Conservation (phyloP, 768 basidiomycete genomes). For the Boletus barrowsii region DNA sequence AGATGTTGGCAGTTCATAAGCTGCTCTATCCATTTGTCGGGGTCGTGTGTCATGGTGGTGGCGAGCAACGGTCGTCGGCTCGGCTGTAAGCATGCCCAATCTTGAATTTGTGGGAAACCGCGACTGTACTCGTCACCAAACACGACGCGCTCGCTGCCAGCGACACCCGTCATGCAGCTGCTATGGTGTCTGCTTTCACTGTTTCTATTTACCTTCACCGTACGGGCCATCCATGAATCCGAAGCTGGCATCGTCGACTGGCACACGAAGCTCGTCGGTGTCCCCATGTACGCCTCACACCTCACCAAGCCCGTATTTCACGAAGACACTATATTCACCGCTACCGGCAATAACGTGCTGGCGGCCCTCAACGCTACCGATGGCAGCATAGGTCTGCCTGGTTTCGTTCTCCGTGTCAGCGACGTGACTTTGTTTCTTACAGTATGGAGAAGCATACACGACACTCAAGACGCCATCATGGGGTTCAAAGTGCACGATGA, state of each 20-base stretch:
- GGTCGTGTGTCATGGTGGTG: slow-evolving; percentile 39
- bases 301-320: slow-evolving; percentile 62
- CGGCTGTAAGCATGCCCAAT: neutral
- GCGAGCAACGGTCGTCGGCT: neutral
- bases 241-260: slow-evolving; percentile 86
- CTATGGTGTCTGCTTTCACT: slow-evolving; percentile 18
- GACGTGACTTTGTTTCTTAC: slow-evolving; percentile 1
- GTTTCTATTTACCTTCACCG: slow-evolving; percentile 19
- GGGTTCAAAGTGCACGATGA: slow-evolving; percentile 57
- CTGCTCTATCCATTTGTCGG: slow-evolving; percentile 86
- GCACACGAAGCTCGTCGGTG: slow-evolving; percentile 76
- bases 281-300: slow-evolving; percentile 53
- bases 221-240: slow-evolving; percentile 60
- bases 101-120: neutral
- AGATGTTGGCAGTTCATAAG: slow-evolving; percentile 86
- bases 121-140: neutral
- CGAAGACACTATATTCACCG: slow-evolving; percentile 56
- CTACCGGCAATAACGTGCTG: slow-evolving; percentile 73
- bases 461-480: slow-evolving; percentile 63
- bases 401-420: slow-evolving; percentile 3
- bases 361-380: slow-evolving; percentile 66
- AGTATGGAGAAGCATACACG: slow-evolving; percentile 84
- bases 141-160: neutral
- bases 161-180: slow-evolving; percentile 12
- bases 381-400: slow-evolving; percentile 63